These are phyloP conservation scores for Celoporthe dispersa DNA, from an alignment of 2,329 filamentous ascomycete species.

Conservation along the genomic window DNA sequence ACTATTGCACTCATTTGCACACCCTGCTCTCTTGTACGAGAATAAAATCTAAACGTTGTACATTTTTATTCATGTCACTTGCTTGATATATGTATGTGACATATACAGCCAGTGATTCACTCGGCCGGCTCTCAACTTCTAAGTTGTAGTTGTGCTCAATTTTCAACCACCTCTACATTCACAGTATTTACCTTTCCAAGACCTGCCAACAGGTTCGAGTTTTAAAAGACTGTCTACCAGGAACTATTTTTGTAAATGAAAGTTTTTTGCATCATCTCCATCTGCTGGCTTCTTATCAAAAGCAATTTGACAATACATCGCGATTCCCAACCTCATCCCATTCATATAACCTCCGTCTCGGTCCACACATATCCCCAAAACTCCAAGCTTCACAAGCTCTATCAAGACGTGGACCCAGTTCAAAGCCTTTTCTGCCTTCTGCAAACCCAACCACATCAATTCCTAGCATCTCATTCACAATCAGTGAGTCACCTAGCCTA, in stretches of 20 bases:
- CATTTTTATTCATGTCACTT: background rate
- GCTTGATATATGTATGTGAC: background rate
- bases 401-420: background rate
- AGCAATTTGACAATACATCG: background rate
- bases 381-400: background rate
- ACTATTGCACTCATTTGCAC: too few species aligned
- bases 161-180: background rate
- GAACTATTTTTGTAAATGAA: too few species aligned
- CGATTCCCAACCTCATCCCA: background rate
- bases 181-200: background rate
- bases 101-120: background rate
- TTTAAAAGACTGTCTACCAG: background rate
- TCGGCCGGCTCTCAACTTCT: background rate
- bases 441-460: background rate
- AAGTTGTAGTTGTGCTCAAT: background rate
- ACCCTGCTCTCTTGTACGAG: too few species aligned
- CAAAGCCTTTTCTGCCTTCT: background rate
- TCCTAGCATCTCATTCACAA: background rate
- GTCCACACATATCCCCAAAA: background rate
- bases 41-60: background rate
- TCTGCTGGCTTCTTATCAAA: too few species aligned
- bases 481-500: background rate
- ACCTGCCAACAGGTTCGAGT: background rate
- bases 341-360: background rate
- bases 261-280: background rate